These are phyloP conservation scores for Beta macrorhiza DNA, from an alignment of 179 eudicot genomes.

Conservation along the genomic window DNA sequence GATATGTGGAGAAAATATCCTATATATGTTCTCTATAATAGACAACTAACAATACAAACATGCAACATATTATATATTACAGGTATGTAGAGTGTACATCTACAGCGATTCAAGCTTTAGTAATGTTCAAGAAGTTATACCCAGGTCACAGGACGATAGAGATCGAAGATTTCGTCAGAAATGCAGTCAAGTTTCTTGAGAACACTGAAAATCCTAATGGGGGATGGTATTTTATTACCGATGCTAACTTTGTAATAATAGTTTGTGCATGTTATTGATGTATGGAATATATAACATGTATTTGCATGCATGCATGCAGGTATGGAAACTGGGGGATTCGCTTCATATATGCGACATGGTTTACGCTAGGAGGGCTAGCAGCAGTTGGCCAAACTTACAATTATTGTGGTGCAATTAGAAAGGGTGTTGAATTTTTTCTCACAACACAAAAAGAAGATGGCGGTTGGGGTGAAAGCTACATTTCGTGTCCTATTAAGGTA, in stretches of 20 bases:
- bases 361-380: conserved; percentile 34
- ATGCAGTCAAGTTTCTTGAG: conserved; percentile 38
- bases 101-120: conserved; percentile 47
- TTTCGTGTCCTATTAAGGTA: conserved; percentile 38
- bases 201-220: conserved; percentile 46
- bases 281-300: not conserved
- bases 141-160: conserved; percentile 46
- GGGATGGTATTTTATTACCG: conserved; percentile 39
- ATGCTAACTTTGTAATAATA: too few relatives aligned
- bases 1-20: too few relatives aligned
- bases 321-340: conserved; percentile 42
- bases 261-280: too few relatives aligned
- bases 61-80: not conserved
- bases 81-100: conserved; percentile 67
- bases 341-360: conserved; percentile 40
- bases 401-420: conserved; percentile 31
- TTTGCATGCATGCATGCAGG: conserved; percentile 25
- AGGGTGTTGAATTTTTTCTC: conserved; percentile 33
- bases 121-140: conserved; percentile 39
- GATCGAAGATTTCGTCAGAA: conserved; percentile 38
- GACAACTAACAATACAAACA: not conserved
- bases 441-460: conserved; percentile 37
- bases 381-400: conserved; percentile 31
- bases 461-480: conserved; percentile 49
- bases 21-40: too few relatives aligned